These are phyloP conservation scores for Combretum micranthum DNA, from an alignment of 345 rosid genomes.

Conservation along the genomic window DNA sequence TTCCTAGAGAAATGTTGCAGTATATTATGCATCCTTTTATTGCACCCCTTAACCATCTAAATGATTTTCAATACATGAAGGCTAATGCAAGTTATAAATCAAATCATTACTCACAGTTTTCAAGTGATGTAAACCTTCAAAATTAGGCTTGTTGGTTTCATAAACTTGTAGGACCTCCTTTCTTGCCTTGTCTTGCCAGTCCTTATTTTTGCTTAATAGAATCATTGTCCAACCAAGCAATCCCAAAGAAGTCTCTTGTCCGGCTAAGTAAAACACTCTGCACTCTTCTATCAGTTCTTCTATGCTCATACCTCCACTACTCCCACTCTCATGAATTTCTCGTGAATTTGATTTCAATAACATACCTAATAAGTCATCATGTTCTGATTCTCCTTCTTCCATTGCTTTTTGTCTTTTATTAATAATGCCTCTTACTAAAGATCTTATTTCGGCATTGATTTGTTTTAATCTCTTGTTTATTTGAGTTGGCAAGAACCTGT, in stretches of 20 bases:
- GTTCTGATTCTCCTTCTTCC: slow-evolving; percentile 5
- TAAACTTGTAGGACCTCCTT: slow-evolving; percentile 24
- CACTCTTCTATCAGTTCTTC: slow-evolving; percentile 26
- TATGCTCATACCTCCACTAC: slow-evolving; percentile 10
- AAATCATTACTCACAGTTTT: slow-evolving; percentile 15
- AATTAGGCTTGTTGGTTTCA: slow-evolving; percentile 14
- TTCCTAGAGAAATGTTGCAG: too few species aligned
- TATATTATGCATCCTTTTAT: too few species aligned
- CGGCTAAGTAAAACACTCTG: slow-evolving; percentile 24
- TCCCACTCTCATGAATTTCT: slow-evolving; percentile 20
- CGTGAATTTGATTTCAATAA: slow-evolving; percentile 21
- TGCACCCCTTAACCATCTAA: too few species aligned
- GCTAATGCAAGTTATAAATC: neutral
- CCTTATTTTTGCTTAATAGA: slow-evolving; percentile 13
- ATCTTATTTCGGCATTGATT: slow-evolving; percentile 9
- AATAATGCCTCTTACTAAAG: slow-evolving; percentile 14
- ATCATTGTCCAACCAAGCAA: slow-evolving; percentile 30
- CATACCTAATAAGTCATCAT: slow-evolving; percentile 22
- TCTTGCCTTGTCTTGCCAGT: slow-evolving; percentile 30
- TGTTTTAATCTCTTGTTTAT: slow-evolving; percentile 18
- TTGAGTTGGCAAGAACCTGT: slow-evolving; percentile 24
- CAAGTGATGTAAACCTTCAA: slow-evolving; percentile 11
- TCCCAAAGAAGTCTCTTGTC: slow-evolving; percentile 20
- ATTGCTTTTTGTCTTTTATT: slow-evolving; percentile 14
- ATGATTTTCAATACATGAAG: neutral